A percentile compares a stretch with the other conserved stretches of the same genome.
phyloP scores from a whole-genome alignment of 306 rosid species.

The Dicorynia guianensis region DNA sequence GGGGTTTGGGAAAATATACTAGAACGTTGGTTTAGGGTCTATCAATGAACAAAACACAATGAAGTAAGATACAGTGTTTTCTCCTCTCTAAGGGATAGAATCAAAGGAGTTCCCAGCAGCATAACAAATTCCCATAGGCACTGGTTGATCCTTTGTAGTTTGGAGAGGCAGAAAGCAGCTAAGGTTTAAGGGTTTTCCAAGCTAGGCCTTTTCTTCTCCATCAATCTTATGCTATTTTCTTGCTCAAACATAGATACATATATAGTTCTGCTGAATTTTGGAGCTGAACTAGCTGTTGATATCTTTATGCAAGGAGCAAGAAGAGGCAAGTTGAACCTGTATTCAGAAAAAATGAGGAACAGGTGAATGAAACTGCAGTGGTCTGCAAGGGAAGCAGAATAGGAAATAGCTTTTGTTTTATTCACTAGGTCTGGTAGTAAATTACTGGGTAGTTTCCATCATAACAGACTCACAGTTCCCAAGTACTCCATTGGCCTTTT shows the following conservation, averaged over 20 bases:
- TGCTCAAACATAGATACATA: not conserved
- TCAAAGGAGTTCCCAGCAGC: not conserved
- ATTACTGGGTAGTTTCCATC: slow-evolving; percentile 13
- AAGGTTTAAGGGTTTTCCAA: not conserved
- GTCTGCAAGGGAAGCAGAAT: slow-evolving; percentile 33
- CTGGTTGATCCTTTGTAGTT: not conserved
- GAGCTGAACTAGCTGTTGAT: slow-evolving; percentile 19
- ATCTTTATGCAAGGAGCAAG: slow-evolving; percentile 29
- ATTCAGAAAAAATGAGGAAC: slow-evolving; percentile 39
- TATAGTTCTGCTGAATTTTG: slow-evolving; percentile 8
- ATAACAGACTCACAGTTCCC: slow-evolving; percentile 51
- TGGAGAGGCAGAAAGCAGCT: not conserved
- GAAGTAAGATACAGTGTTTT: not conserved
- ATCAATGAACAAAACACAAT: not conserved
- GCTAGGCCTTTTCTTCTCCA: not conserved
- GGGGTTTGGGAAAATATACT: not conserved
- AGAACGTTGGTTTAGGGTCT: not conserved
- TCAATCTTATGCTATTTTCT: not conserved
- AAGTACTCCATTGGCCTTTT: slow-evolving; percentile 38
- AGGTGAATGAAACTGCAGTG: slow-evolving; percentile 31
- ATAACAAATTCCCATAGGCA: not conserved
- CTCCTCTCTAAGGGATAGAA: not conserved
- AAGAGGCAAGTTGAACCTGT: not conserved
- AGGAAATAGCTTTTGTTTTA: not conserved
- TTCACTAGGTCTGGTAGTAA: slow-evolving; percentile 4